Evolutionary conservation across 78 protist genomes (phyloP).

Genomic region (Dictyostelium intermedium): DNA sequence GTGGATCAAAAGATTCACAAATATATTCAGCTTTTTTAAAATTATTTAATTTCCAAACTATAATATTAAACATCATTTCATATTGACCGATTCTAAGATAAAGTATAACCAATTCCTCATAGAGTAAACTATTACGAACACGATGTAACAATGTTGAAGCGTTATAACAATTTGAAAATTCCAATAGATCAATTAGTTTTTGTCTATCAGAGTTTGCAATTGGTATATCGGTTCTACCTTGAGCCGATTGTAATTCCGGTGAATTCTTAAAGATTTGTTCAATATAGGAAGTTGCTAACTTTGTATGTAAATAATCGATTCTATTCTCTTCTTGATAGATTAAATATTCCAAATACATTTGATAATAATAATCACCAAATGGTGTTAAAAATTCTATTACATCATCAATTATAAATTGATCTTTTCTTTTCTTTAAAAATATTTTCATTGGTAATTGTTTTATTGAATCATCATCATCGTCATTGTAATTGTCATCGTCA

Average conservation of each 20-base stretch:
- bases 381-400: constrained; percentile 26
- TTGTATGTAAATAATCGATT: constrained; percentile 28
- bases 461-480: neutral
- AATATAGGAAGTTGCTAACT: constrained; percentile 24
- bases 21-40: constrained; percentile 51
- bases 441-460: constrained; percentile 20
- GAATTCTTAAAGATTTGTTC: neutral
- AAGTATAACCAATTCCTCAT: constrained; percentile 59
- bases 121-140: constrained; percentile 4
- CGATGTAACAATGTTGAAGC: neutral
- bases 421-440: constrained; percentile 21
- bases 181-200: constrained; percentile 15
- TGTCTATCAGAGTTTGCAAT: constrained; percentile 5
- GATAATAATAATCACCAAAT: constrained; percentile 3
- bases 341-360: constrained; percentile 30
- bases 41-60: constrained; percentile 65
- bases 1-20: constrained; percentile 47
- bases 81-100: constrained; percentile 54
- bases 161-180: constrained; percentile 61
- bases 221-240: constrained; percentile 1
- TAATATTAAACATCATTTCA: constrained; percentile 72
- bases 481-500: neutral
- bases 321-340: constrained; percentile 38
- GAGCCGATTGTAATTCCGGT: neutral
- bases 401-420: constrained; percentile 23